Evolutionary conservation across 306 rosid genomes (phyloP).

Genomic region (Glycyrrhiza uralensis): DNA sequence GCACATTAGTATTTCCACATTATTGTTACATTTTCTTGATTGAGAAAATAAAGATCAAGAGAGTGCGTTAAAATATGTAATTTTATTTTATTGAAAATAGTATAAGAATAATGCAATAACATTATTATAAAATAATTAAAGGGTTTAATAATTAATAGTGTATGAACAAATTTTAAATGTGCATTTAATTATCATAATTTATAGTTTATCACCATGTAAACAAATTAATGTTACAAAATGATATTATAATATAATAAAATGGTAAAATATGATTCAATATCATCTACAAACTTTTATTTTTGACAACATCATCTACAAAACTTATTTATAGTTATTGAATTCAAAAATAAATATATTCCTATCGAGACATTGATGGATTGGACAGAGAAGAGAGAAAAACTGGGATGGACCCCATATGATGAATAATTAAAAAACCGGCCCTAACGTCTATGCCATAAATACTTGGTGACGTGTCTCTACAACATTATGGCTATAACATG

Average conservation of each 20-base stretch:
- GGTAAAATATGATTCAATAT: too few relatives aligned
- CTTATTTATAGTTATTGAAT: too few relatives aligned
- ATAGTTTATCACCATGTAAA: too few relatives aligned
- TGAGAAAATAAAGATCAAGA: not conserved
- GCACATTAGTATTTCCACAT: not conserved
- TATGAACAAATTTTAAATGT: too few relatives aligned
- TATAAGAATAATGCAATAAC: not conserved
- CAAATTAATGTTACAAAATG: too few relatives aligned
- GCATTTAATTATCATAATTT: too few relatives aligned
- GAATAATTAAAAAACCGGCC: conserved; percentile 36
- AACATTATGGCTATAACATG: conserved; percentile 38
- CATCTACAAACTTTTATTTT: too few relatives aligned
- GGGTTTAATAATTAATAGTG: too few relatives aligned
- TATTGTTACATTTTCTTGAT: not conserved
- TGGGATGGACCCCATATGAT: conserved; percentile 28
- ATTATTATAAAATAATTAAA: too few relatives aligned
- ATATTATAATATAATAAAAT: too few relatives aligned
- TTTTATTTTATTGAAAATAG: not conserved
- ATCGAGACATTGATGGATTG: not conserved
- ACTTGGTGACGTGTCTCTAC: conserved; percentile 38
- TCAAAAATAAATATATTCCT: not conserved
- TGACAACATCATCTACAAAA: too few relatives aligned
- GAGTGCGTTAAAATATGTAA: not conserved
- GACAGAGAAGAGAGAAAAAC: conserved; percentile 11
- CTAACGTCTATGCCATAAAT: conserved; percentile 48